Conservation (phyloP, 192 early-diverging fungal genomes). For the Coemansia reversa region DNA sequence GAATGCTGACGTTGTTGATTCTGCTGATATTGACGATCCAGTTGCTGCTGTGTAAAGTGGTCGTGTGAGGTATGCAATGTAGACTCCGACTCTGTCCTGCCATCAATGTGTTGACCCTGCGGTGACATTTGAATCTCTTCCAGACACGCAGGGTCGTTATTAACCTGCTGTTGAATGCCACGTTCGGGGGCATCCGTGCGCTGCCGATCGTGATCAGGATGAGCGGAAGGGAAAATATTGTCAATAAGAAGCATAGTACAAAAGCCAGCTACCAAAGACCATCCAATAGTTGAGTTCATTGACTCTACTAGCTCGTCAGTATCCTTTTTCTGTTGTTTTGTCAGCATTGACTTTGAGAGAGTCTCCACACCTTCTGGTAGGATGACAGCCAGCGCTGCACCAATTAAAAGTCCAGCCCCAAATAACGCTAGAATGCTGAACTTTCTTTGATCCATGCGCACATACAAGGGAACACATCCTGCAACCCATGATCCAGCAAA, state of each 20-base stretch:
- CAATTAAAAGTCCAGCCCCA: constrained; percentile 88
- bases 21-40: not conserved
- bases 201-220: constrained; percentile 1
- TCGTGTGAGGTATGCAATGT: constrained; percentile 15
- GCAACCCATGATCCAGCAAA: constrained; percentile 82
- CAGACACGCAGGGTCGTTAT: constrained; percentile 42
- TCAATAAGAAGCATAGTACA: constrained; percentile 90
- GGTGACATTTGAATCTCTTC: constrained; percentile 39
- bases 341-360: constrained; percentile 56
- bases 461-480: constrained; percentile 80
- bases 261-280: constrained; percentile 80
- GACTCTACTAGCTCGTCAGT: constrained; percentile 22
- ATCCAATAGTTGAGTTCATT: constrained; percentile 62
- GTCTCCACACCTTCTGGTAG: constrained; percentile 95
- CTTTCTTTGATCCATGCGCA: constrained; percentile 71
- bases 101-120: not conserved
- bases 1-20: not conserved
- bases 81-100: constrained; percentile 23
- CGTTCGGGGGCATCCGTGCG: not conserved
- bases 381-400: constrained; percentile 89
- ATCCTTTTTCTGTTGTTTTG: constrained; percentile 11
- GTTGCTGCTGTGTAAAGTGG: not conserved
- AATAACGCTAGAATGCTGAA: constrained; percentile 74
- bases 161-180: not conserved
- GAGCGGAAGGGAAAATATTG: constrained; percentile 32